Evolutionary conservation across 805 yeast genomes (phyloP), one percentile per base, ranked within the genome.

Genomic region (Kodamaea neixiangensis): DNA sequence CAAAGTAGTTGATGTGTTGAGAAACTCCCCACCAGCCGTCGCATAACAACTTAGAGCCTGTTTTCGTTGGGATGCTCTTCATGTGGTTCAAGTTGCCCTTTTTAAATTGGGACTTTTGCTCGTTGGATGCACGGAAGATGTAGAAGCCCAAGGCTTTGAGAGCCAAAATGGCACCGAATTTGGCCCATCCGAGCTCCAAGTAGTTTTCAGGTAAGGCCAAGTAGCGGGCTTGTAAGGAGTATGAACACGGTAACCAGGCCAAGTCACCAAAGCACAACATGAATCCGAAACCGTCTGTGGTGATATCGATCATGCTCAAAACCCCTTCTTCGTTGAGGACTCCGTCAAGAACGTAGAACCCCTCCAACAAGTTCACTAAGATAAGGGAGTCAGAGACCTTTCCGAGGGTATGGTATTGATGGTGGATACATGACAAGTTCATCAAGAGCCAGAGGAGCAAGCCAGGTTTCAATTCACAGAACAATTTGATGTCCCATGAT

Each of bases 1-100:
- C 99, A 52, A 92, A 79, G 69, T 94, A 94, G 65, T 94, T 94
- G 64, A 89, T 90, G 67, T 94, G 99, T 58, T 96, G 96, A 5
- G 96, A 84, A 15, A 76, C 67, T 1, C 87, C 87, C 99, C 99
- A 94, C 99, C 98, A 94, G 2, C 98, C 97, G 61, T 90, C 94
- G 49, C 84, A 80, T 42, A 94, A 72, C 56, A 94, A 77, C 62
- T 82, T 87, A 20, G 96, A 86, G 1, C 96, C 96, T 13, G 87
- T 81, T 25, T 78, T 73, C 0, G 97, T 86, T 55, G 80, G 72
- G 52, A 94, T 87, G 47, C 68, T 62, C 53, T 63, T 61, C 70
- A 90, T 72, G 62, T 89, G 83, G 39, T 77, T 68, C 51, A 91
- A 76, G 58, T 86, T 80, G 13, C 97, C 96, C 55, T 80, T 81